Conservation (phyloP, 345 rosid genomes). For the Abelmoschus esculentus region DNA sequence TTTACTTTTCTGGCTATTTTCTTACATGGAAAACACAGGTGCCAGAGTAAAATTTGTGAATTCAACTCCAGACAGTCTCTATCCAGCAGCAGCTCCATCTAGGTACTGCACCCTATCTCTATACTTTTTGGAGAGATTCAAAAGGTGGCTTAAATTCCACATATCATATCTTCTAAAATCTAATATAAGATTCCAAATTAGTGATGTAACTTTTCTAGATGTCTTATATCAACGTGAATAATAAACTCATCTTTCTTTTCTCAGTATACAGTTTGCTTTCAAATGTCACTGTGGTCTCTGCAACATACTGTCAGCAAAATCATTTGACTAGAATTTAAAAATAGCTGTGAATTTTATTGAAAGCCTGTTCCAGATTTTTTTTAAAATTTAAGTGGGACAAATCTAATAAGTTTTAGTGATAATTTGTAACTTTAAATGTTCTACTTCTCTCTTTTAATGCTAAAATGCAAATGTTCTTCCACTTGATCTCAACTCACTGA, state of each 20-base stretch:
- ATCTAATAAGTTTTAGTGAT: neutral
- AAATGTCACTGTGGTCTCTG: neutral
- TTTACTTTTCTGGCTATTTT: conserved; percentile 14
- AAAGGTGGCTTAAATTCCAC: neutral
- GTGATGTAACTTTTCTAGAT: no score
- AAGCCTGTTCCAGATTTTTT: neutral
- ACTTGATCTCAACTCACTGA: neutral
- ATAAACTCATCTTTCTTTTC: neutral
- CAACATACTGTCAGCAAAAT: neutral
- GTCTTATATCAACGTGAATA: neutral
- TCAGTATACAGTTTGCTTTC: neutral
- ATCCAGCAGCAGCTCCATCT: conserved; percentile 36
- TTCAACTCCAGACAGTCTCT: conserved; percentile 36
- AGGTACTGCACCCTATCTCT: conserved; percentile 33
- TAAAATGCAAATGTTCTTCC: neutral
- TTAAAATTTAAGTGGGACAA: neutral
- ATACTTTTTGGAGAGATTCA: neutral
- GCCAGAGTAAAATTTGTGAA: conserved; percentile 59
- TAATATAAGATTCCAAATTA: neutral
- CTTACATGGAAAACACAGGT: conserved; percentile 38
- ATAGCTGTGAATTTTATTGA: neutral
- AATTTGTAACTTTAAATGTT: neutral
- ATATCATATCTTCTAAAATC: neutral
- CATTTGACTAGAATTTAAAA: neutral
- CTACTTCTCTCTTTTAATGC: neutral